Base-by-base conservation (phyloP, 495 filamentous ascomycete species). In the Lepraria neglecta region DNA sequence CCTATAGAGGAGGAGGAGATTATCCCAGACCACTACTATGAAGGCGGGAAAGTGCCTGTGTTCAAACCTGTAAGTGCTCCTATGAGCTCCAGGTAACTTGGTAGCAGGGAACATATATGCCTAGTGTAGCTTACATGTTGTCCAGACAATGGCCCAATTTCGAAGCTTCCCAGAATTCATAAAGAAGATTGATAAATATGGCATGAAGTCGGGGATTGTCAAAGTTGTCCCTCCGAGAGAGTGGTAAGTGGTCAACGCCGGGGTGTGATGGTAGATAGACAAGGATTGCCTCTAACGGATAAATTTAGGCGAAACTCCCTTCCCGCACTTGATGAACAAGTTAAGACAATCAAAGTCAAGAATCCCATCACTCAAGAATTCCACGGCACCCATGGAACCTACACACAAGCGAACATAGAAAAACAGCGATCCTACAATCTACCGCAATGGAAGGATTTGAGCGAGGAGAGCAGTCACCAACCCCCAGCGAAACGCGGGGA, bases 341-440 rank as follows among this genome's bases (percentile, higher is more conserved):
- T 98, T 61, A 97, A 96, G 73, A 86, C 86, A 56, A 89, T 98
- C 70, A 87, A 85, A 62, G 90, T 97, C 67, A 94, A 91, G 77
- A 95, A 97, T 64, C 94, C 94, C 11, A 97, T 98, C 71, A 94
- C 88, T 69, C 94, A 98, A 69, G 94, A 98, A 66, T 97, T 97
- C 70, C 90, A 91, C 78, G 95, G 92, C 11, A 89, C 85, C 55
- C 87, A 92, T 67, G 94, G 95, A 31, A 92, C 87, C 38, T 98
- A 96, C 69, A 91, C 92, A 30, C 95, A 97, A 67, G 88, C 90
- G 68, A 98, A 98, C 68, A 89, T 97, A 38, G 87, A 96, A 70
- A 92, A 95, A 72, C 90, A 95, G 72, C 81, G 95, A 72, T 89
- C 89, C 28, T 98, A 97, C 75, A 98, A 96, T 69, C 78, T 98